These are phyloP conservation scores for Pseudogymnoascus sp. DNA, from an alignment of 2,329 filamentous ascomycete genomes.

Conservation along the genomic window DNA sequence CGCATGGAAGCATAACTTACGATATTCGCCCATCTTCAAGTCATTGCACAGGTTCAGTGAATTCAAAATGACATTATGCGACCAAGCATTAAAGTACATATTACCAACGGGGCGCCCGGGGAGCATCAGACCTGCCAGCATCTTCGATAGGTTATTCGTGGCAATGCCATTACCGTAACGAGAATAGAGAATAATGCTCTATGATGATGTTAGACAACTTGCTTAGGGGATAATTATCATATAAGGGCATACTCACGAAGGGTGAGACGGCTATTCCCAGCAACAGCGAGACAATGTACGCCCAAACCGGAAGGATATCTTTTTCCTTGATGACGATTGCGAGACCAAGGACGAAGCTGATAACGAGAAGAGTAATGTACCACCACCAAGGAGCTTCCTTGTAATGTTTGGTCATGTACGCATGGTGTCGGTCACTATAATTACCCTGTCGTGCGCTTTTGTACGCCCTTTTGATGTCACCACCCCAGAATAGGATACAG, in stretches of 20 bases:
- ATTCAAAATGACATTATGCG: conserved; percentile 47
- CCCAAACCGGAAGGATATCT: conserved; percentile 36
- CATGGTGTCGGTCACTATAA: conserved; percentile 44
- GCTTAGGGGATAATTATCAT: not conserved
- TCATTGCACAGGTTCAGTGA: conserved; percentile 43
- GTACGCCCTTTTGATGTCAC: conserved; percentile 41
- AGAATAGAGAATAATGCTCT: conserved; percentile 45
- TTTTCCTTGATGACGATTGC: conserved; percentile 32
- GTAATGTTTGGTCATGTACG: conserved; percentile 37
- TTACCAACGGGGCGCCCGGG: conserved; percentile 35
- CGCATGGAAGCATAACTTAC: conserved; percentile 27
- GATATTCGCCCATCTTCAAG: conserved; percentile 52
- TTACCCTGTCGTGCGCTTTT: conserved; percentile 37
- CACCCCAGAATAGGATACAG: conserved; percentile 47
- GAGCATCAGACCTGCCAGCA: conserved; percentile 41
- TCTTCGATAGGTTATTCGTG: conserved; percentile 49
- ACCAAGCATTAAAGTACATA: conserved; percentile 47
- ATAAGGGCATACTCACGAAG: conserved; percentile 31
- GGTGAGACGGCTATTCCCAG: conserved; percentile 39
- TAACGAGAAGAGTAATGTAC: conserved; percentile 32
- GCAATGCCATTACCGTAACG: conserved; percentile 49
- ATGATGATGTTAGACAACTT: conserved; percentile 12
- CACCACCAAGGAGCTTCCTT: conserved; percentile 36
- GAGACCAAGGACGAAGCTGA: conserved; percentile 32
- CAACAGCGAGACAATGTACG: conserved; percentile 33